phyloP scores from a whole-genome alignment of 2,329 filamentous ascomycete species.

The Penicillium sp. region DNA sequence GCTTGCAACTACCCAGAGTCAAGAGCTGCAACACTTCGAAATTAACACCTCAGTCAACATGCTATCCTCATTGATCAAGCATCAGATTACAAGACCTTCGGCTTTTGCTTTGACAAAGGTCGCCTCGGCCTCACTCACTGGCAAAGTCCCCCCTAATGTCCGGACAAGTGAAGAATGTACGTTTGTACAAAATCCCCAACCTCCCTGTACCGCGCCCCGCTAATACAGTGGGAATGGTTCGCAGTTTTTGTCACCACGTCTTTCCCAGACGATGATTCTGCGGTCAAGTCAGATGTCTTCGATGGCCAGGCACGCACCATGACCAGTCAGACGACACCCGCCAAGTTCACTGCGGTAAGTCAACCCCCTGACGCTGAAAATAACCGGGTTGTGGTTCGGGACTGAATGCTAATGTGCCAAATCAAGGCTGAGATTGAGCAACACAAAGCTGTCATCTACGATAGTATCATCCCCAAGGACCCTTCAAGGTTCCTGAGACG shows the following conservation, averaged over 20 bases:
- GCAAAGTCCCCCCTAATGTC: constrained; percentile 2
- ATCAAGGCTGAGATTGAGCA: constrained; percentile 8
- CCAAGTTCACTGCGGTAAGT: background rate
- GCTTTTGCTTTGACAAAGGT: constrained; percentile 4
- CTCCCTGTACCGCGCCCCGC: too few relatives aligned
- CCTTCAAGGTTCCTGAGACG: background rate
- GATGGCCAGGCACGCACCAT: background rate
- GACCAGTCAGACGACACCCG: background rate
- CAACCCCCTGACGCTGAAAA: too few relatives aligned
- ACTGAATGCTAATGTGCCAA: background rate
- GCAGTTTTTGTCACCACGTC: constrained; percentile 10
- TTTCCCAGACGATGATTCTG: constrained; percentile 12
- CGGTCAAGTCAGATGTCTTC: constrained; percentile 5
- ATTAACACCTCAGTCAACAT: constrained; percentile 1
- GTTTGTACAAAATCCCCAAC: background rate
- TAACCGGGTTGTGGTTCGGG: too few relatives aligned
- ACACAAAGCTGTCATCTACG: constrained; percentile 12
- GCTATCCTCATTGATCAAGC: constrained; percentile 10
- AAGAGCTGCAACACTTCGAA: background rate
- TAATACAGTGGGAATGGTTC: too few relatives aligned
- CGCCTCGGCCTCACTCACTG: constrained; percentile 6
- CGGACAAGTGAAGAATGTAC: constrained; percentile 10
- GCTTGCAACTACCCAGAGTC: too few relatives aligned
- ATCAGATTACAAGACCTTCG: constrained; percentile 5
- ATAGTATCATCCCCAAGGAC: constrained; percentile 8